Percentiles rank a stretch among this genome's conserved stretches.
These are phyloP conservation scores for Glonium stellatum DNA, from an alignment of 495 filamentous ascomycete genomes.

Conservation along the genomic window DNA sequence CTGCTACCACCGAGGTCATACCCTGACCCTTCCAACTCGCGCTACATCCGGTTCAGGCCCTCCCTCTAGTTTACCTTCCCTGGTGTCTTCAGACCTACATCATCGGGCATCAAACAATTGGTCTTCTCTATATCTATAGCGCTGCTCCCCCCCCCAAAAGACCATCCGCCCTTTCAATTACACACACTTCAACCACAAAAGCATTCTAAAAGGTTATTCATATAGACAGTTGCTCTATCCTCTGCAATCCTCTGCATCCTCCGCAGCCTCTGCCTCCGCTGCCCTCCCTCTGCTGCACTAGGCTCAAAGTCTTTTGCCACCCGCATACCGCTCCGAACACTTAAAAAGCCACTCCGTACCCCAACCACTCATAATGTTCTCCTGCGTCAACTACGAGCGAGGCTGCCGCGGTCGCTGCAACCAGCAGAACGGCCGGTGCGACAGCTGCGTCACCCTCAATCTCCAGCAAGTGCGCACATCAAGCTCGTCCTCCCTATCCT, in stretches of 20 bases:
- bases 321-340: too few species aligned
- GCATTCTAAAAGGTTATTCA: too few species aligned
- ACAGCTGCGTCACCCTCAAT: conserved; percentile 30
- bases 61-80: background rate
- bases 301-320: background rate
- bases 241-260: too few species aligned
- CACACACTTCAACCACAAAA: too few species aligned
- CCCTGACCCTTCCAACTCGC: background rate
- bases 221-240: too few species aligned
- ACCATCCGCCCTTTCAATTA: too few species aligned
- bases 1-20: background rate
- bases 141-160: too few species aligned
- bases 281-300: too few species aligned
- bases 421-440: conserved; percentile 25
- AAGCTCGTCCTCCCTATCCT: conserved; percentile 22
- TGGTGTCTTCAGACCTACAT: conserved; percentile 16
- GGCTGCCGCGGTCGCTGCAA: conserved; percentile 34
- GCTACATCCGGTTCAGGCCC: background rate
- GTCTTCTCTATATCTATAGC: conserved; percentile 15
- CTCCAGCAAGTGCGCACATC: conserved; percentile 21
- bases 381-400: conserved; percentile 35
- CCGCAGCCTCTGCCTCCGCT: too few species aligned
- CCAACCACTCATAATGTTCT: conserved; percentile 27
- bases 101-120: conserved; percentile 21
- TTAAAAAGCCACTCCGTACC: background rate